Conservation (phyloP, 257 asterid genomes). For the Nyctanthes arbortristis region DNA sequence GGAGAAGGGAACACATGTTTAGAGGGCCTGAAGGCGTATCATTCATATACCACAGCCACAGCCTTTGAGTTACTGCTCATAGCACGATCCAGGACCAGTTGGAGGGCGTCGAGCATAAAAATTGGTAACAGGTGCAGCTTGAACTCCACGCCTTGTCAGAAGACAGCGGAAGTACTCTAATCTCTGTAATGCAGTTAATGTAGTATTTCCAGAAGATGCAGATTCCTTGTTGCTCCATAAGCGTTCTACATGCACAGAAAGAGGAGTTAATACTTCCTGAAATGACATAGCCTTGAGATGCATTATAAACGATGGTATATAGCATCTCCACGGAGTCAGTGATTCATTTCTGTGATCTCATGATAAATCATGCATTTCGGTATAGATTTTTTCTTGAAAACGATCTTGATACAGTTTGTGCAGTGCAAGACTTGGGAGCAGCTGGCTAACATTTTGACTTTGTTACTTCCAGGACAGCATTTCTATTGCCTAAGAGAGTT, state of each 20-base stretch:
- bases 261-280: slow-evolving; percentile 4
- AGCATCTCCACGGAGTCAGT: background rate
- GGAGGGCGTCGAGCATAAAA: slow-evolving; percentile 68
- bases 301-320: background rate
- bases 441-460: too few species aligned
- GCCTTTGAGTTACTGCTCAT: slow-evolving; percentile 54
- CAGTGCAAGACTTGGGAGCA: too few species aligned
- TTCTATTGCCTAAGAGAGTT: too few species aligned
- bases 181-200: slow-evolving; percentile 41
- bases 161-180: slow-evolving; percentile 85
- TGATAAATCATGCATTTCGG: too few species aligned
- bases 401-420: background rate
- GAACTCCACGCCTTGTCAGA: slow-evolving; percentile 80
- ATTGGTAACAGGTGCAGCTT: slow-evolving; percentile 75
- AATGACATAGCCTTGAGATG: background rate
- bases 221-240: slow-evolving; percentile 63
- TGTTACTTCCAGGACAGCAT: too few species aligned
- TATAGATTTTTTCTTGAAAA: too few species aligned
- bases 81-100: slow-evolving; percentile 75
- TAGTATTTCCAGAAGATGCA: slow-evolving; percentile 31
- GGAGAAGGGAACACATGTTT: background rate
- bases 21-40: background rate
- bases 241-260: slow-evolving; percentile 53
- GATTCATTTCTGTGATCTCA: too few species aligned
- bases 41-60: background rate